Conservation (phyloP, 352 stramenopile genomes). For the Phytophthora chlamydospora region DNA sequence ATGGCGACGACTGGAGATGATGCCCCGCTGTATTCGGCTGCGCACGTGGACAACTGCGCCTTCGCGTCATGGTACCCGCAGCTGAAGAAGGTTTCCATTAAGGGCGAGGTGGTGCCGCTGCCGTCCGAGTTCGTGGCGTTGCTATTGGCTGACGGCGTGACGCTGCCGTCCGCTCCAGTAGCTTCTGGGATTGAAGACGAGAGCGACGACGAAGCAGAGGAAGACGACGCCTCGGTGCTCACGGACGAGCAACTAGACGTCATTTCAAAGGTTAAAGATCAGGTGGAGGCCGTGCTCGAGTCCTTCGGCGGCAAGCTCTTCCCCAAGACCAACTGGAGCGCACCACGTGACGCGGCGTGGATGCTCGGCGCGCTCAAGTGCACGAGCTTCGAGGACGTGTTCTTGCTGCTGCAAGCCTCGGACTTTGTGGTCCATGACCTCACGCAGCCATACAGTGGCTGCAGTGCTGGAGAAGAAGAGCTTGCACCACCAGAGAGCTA, state of each 20-base stretch:
- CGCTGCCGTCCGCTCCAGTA: slow-evolving; percentile 41
- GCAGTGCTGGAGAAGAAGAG: slow-evolving; percentile 32
- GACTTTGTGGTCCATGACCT: slow-evolving; percentile 94
- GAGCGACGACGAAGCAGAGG: slow-evolving; percentile 22
- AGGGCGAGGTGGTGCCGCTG: slow-evolving; percentile 60
- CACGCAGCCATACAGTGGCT: slow-evolving; percentile 81
- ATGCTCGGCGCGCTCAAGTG: slow-evolving; percentile 88
- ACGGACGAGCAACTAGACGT: slow-evolving; percentile 31
- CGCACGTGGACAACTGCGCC: slow-evolving; percentile 83
- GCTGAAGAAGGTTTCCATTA: slow-evolving; percentile 69
- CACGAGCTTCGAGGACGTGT: slow-evolving; percentile 82
- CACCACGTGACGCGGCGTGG: slow-evolving; percentile 93
- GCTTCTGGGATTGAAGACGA: slow-evolving; percentile 30
- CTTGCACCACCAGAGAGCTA: slow-evolving; percentile 38
- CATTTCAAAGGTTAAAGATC: slow-evolving; percentile 46
- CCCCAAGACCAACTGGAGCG: slow-evolving; percentile 95
- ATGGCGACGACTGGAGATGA: slow-evolving; percentile 1
- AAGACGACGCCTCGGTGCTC: slow-evolving; percentile 26
- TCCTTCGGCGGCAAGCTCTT: slow-evolving; percentile 76
- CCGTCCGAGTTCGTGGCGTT: slow-evolving; percentile 59
- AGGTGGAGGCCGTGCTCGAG: slow-evolving; percentile 74
- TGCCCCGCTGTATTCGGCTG: slow-evolving; percentile 57
- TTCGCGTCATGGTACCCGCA: slow-evolving; percentile 75
- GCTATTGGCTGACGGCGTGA: slow-evolving; percentile 74
- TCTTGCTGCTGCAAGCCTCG: slow-evolving; percentile 81